Evolutionary conservation across 1,139 yeast genomes (phyloP), one percentile per base, ranked within the genome.

Genomic region (Blastobotrys aristatus): DNA sequence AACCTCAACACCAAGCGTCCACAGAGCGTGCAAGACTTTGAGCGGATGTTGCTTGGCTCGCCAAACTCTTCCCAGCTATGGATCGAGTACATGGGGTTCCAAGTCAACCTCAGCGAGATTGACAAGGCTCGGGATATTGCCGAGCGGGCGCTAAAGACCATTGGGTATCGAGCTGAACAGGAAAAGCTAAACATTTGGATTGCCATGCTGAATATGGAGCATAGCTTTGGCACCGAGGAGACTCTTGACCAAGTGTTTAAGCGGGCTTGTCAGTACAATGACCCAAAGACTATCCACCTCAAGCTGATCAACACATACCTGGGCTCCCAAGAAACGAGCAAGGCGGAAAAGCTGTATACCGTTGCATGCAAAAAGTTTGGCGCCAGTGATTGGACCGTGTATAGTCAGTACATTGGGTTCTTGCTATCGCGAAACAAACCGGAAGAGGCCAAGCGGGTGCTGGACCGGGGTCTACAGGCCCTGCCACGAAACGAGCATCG

Each of bases 81-180:
- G 98, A 90, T 92, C 88, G 88, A 90, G 68, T 92, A 86, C 68
- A 92, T 94, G 97, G 92, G 97, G 2, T 92, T 90, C 84, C 96
- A 89, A 69, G 75, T 92, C 56, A 96, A 90, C 67, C 74, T 92
- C 56, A 85, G 96, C 72, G 98, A 92, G 65, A 73, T 89, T 51
- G 97, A 90, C 47, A 88, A 85, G 68, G 97, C 97, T 11, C 80
- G 98, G 59, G 96, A 87, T 65, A 80, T 92, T 57, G 97, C 87
- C 42, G 86, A 84, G 60, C 80, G 98, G 55, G 98, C 97, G 3
- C 75, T 92, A 61, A 87, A 86, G 70, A 84, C 95, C 8, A 92
- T 92, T 58, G 82, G 79, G 62, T 88, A 83, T 71, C 80, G 97
- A 61, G 97, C 90, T 63, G 98, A 94, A 66, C 83, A 81, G 60